Conservation (phyloP, 2,329 filamentous ascomycete species). For the Colletotrichum costaricense region DNA sequence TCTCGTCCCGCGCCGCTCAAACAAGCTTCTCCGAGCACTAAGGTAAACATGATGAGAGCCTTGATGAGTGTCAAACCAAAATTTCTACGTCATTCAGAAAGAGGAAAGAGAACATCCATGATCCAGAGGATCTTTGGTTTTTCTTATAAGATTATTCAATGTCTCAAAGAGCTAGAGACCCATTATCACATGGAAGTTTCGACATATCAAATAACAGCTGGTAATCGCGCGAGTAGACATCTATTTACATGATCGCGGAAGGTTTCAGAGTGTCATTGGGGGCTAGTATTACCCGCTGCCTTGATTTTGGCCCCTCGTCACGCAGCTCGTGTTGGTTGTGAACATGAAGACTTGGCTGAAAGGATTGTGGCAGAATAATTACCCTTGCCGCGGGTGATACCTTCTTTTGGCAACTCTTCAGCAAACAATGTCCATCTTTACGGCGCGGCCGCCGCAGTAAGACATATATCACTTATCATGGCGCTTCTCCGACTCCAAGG, state of each 20-base stretch:
- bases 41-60: not conserved
- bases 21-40: too few relatives aligned
- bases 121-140: not conserved
- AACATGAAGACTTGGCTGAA: not conserved
- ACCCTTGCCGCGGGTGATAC: not conserved
- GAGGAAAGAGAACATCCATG: not conserved
- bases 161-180: not conserved
- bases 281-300: not conserved
- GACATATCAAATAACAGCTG: not conserved
- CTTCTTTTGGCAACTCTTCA: not conserved
- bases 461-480: not conserved
- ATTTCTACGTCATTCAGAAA: not conserved
- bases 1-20: not conserved
- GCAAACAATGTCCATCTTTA: not conserved
- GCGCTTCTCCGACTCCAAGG: too few relatives aligned
- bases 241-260: not conserved
- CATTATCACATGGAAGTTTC: not conserved
- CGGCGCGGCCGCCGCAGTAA: not conserved
- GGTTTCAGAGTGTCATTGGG: not conserved
- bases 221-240: not conserved
- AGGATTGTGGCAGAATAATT: not conserved
- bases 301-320: not conserved
- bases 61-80: fast-evolving
- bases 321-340: not conserved
- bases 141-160: not conserved